A percentile compares a stretch with the other conserved stretches of the same genome.
Conservation (phyloP, 2,329 filamentous ascomycete genomes). For the Trichoderma semiorbis region DNA sequence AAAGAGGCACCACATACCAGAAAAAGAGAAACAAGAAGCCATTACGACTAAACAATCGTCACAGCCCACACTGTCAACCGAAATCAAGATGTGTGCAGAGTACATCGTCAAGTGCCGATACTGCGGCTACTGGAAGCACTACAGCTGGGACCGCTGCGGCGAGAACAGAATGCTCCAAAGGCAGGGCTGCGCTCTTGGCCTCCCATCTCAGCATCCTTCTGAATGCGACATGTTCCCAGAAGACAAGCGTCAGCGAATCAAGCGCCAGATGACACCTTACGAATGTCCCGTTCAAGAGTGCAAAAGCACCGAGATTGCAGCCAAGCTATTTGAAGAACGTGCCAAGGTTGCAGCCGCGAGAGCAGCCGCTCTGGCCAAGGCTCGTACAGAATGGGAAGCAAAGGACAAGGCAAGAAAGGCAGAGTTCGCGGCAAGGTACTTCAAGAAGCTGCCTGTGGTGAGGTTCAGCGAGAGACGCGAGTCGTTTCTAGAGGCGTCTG, state of each 20-base stretch:
- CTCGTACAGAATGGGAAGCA: constrained; percentile 6
- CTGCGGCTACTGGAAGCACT: constrained; percentile 13
- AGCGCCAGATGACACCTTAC: constrained; percentile 12
- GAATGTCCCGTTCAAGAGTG: constrained; percentile 15
- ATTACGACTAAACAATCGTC: constrained; percentile 22
- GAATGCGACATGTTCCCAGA: constrained; percentile 13
- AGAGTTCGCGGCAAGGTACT: constrained; percentile 12
- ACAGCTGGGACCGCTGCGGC: constrained; percentile 16
- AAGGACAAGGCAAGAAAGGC: constrained; percentile 10
- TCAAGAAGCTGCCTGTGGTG: constrained; percentile 12
- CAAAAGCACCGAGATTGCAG: constrained; percentile 15
- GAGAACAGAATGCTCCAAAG: not conserved
- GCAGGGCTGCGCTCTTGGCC: constrained; percentile 3
- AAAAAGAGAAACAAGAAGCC: constrained; percentile 14
- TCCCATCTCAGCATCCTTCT: not conserved
- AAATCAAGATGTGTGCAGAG: constrained; percentile 12
- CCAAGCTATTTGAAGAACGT: constrained; percentile 8
- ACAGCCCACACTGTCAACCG: constrained; percentile 5
- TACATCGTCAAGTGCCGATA: constrained; percentile 12
- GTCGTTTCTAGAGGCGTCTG: not conserved
- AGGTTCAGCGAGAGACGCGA: not conserved
- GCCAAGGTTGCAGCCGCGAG: constrained; percentile 4
- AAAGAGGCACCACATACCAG: not conserved
- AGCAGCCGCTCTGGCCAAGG: not conserved
- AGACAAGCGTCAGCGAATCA: not conserved